These are phyloP conservation scores for Penicillium coffeae DNA, from an alignment of 495 filamentous ascomycete genomes.

Conservation along the genomic window DNA sequence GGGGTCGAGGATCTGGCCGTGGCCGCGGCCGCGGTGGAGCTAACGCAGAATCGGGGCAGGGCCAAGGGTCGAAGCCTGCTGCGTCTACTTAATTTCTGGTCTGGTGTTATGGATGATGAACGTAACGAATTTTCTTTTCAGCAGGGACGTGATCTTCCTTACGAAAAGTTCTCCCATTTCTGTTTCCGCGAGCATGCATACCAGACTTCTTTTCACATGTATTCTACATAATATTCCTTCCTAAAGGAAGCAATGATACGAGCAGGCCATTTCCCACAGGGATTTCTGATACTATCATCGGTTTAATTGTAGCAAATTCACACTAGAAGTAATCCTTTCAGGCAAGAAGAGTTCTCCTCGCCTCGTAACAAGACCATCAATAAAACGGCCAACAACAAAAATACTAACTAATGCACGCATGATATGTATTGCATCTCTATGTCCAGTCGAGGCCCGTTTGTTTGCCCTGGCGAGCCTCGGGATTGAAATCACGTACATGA, in stretches of 20 bases:
- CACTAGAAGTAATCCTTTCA: too few relatives aligned
- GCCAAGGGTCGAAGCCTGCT: background rate
- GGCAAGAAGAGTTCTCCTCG: too few relatives aligned
- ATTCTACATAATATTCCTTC: slow-evolving; percentile 28
- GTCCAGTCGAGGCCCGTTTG: too few relatives aligned
- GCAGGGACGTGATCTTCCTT: slow-evolving; percentile 17
- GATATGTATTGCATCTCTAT: too few relatives aligned
- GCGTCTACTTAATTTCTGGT: slow-evolving; percentile 15
- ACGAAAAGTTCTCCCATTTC: slow-evolving; percentile 31
- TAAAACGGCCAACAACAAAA: too few relatives aligned
- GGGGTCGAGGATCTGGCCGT: slow-evolving; percentile 41
- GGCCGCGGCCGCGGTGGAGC: slow-evolving; percentile 31
- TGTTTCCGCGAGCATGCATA: slow-evolving; percentile 45
- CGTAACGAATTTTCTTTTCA: slow-evolving; percentile 42
- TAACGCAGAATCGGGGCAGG: slow-evolving; percentile 22
- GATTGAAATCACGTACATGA: too few relatives aligned
- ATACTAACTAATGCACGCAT: too few relatives aligned
- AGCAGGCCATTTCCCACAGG: too few relatives aligned
- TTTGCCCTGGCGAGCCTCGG: too few relatives aligned
- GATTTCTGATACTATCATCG: too few relatives aligned
- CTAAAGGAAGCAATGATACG: background rate
- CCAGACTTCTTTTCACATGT: slow-evolving; percentile 32
- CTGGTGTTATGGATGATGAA: slow-evolving; percentile 45
- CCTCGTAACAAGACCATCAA: too few relatives aligned
- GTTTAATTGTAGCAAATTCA: too few relatives aligned